phyloP scores from a whole-genome alignment of 805 yeast species.

The Kuraishia piskuri region DNA sequence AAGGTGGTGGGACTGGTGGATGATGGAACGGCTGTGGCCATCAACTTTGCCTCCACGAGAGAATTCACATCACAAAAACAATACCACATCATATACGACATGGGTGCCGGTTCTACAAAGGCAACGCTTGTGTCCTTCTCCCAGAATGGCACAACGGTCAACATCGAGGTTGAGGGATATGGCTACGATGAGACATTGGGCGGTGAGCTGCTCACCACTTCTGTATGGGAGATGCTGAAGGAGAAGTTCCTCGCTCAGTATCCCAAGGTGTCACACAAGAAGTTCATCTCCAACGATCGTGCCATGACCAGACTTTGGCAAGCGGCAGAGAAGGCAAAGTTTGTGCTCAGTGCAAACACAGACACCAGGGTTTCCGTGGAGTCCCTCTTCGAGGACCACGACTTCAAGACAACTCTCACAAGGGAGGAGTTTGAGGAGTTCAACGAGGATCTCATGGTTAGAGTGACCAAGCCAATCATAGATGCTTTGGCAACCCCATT shows the following conservation, averaged over 20 bases:
- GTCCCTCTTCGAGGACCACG: conserved; percentile 62
- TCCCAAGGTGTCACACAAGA: conserved; percentile 25
- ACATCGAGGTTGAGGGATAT: conserved; percentile 60
- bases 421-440: conserved; percentile 75
- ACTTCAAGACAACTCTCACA: conserved; percentile 57
- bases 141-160: conserved; percentile 30
- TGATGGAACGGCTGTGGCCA: conserved; percentile 89
- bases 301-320: conserved; percentile 63
- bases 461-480: conserved; percentile 46
- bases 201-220: conserved; percentile 65
- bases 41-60: conserved; percentile 60
- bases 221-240: conserved; percentile 52
- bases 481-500: conserved; percentile 35
- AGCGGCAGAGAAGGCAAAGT: conserved; percentile 84
- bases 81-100: conserved; percentile 71
- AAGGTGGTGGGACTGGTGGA: conserved; percentile 63
- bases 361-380: conserved; percentile 78
- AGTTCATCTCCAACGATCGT: conserved; percentile 40
- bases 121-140: conserved; percentile 73
- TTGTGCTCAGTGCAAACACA: conserved; percentile 76
- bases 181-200: conserved; percentile 64
- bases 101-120: conserved; percentile 88
- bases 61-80: conserved; percentile 37
- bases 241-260: conserved; percentile 46
- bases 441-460: conserved; percentile 32